Evolutionary conservation across 805 yeast species (phyloP), one percentile per base, ranked within the genome.

Genomic region (Yamadazyma phyllophila): DNA sequence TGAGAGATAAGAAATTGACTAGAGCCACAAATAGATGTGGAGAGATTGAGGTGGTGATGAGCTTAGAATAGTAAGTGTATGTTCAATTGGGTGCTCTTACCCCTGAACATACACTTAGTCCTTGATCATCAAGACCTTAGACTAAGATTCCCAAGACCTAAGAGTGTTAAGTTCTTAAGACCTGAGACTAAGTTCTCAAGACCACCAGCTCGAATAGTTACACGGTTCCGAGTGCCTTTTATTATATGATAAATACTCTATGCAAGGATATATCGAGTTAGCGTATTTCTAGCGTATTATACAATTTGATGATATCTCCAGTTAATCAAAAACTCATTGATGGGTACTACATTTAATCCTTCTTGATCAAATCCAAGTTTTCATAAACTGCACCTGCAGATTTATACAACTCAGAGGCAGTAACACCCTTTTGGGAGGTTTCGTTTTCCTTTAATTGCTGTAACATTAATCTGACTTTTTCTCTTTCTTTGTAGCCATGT

Each of bases 401-500:
- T 56, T 71, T 71, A 59, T 66, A 72, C 56, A 72, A 67, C 24
- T 72, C 74, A n/a, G 68, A 49, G 26, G 75, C 71, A 49, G 67
- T 65, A 38, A 71, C 67, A 15, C 76, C 76, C 15, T 58, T 60
- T 52, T 69, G 63, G 24, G 62, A 57, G n/a, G 54, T 56, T 54
- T 70, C 75, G 52, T 72, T 72, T 20, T 72, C 73, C 55, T 69
- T 69, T 58, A 72, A 67, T 55, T 72, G 76, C 53, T 71, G 73
- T 57, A 68, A 59, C 75, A 72, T 67, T 47, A 70, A 55, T 58
- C 76, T 62, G 41, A 67, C 65, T 56, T 62, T 69, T 61, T 71
- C 76, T 54, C 76, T 67, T 55, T 72, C 77, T 53, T 72, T 72
- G 53, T 53, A 62, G 24, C 77, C 77, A 55, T 72, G 77, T 58